phyloP scores from a whole-genome alignment of 495 filamentous ascomycete genomes.

The Lineolata rhizophorae region DNA sequence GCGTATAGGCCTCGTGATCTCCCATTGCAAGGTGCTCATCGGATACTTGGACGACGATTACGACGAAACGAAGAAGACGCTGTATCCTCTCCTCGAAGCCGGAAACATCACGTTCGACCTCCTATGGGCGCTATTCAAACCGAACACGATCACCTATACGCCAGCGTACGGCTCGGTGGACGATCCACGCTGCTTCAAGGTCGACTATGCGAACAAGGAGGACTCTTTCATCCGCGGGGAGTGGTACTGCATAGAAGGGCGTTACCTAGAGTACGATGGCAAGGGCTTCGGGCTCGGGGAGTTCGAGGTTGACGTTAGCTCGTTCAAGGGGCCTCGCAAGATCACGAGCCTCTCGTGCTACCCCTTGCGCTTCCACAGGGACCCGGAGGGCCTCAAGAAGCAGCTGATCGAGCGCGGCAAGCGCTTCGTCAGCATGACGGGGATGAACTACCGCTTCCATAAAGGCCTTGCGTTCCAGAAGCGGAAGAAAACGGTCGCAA shows the following conservation, averaged over 20 bases:
- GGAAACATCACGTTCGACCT: conserved; percentile 81
- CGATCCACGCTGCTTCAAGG: conserved; percentile 76
- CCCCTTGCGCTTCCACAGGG: conserved; percentile 65
- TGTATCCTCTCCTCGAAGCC: conserved; percentile 64
- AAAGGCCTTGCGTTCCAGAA: conserved; percentile 70
- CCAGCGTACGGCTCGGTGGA: conserved; percentile 59
- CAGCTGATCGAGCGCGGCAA: conserved; percentile 67
- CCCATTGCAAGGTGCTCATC: conserved; percentile 56
- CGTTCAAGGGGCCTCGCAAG: conserved; percentile 67
- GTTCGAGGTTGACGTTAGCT: conserved; percentile 47
- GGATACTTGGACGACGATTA: conserved; percentile 72
- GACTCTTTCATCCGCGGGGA: conserved; percentile 50
- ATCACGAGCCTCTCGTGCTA: conserved; percentile 62
- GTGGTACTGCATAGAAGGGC: conserved; percentile 65
- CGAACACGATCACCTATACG: conserved; percentile 66
- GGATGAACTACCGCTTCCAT: conserved; percentile 72
- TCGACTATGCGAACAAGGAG: conserved; percentile 59
- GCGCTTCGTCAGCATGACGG: conserved; percentile 57
- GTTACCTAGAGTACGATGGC: conserved; percentile 69
- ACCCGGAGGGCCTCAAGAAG: conserved; percentile 38
- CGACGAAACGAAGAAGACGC: conserved; percentile 51
- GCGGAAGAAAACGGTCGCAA: conserved; percentile 55
- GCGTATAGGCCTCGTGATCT: conserved; percentile 25
- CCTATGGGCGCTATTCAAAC: conserved; percentile 79
- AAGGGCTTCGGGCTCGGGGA: conserved; percentile 51